A percentile compares a stretch with the other conserved stretches of the same genome.
These are phyloP conservation scores for Pharnaceum exiguum DNA, from an alignment of 148 eudicot genomes.

Conservation along the genomic window DNA sequence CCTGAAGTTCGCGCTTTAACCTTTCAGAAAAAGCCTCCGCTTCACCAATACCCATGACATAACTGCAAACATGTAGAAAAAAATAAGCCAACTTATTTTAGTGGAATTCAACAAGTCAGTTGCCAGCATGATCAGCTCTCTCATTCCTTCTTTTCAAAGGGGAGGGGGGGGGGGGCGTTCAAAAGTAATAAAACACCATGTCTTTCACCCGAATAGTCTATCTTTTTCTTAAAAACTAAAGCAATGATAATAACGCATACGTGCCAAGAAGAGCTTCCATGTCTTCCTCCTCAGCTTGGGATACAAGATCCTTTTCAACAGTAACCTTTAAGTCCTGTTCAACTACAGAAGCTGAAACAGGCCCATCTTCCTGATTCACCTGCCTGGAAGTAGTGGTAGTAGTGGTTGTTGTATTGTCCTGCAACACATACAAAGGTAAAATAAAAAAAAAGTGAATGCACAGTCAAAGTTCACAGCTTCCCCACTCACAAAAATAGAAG, in stretches of 20 bases:
- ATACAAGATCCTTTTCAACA: conserved; percentile 92
- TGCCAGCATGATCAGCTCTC: not conserved
- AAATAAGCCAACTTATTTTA: not conserved
- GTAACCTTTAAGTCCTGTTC: conserved; percentile 71
- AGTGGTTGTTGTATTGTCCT: conserved; percentile 71
- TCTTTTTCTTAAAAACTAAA: not conserved
- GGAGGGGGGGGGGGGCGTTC: too few relatives aligned
- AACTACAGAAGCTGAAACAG: conserved; percentile 33
- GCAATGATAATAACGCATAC: conserved; percentile 46
- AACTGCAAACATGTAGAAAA: conserved; percentile 47
- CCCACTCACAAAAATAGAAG: not conserved
- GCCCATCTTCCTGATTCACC: conserved; percentile 56
- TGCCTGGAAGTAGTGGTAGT: conserved; percentile 38
- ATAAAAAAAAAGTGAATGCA: too few relatives aligned
- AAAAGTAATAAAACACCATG: conserved; percentile 16
- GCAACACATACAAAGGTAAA: not conserved
- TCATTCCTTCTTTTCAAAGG: not conserved
- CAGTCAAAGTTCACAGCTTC: not conserved
- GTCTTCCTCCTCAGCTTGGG: conserved; percentile 95
- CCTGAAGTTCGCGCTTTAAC: conserved; percentile 92
- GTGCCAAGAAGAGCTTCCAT: conserved; percentile 98
- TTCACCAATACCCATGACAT: conserved; percentile 98
- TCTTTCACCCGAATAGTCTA: not conserved
- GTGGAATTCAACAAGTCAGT: not conserved
- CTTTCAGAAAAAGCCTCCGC: conserved; percentile 99